Evolutionary conservation across 768 basidiomycete genomes (phyloP).

Genomic region (Suillus luteus): DNA sequence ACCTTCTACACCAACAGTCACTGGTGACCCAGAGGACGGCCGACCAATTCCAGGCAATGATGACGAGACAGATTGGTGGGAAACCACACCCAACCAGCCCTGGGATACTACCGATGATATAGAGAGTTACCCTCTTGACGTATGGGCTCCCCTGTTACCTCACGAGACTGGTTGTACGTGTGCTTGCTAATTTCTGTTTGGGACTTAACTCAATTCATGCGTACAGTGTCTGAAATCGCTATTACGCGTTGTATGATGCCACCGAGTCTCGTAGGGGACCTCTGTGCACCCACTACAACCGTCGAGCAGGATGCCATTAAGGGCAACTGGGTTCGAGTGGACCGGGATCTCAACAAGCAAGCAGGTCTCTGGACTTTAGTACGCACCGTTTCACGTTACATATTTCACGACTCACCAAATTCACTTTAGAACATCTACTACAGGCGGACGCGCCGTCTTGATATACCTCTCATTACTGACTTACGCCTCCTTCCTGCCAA

Average conservation of each 20-base stretch:
- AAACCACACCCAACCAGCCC: slow-evolving; percentile 43
- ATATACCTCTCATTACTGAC: slow-evolving; percentile 78
- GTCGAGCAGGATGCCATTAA: slow-evolving; percentile 72
- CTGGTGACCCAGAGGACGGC: background rate
- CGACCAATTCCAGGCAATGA: slow-evolving; percentile 20
- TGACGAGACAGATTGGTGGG: slow-evolving; percentile 67
- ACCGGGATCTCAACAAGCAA: slow-evolving; percentile 75
- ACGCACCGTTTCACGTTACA: slow-evolving; percentile 31
- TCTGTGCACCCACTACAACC: slow-evolving; percentile 72
- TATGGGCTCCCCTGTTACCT: slow-evolving; percentile 75
- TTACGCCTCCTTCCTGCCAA: slow-evolving; percentile 62
- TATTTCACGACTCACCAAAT: slow-evolving; percentile 10
- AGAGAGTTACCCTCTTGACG: slow-evolving; percentile 76
- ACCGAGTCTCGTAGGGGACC: slow-evolving; percentile 52
- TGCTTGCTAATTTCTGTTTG: background rate
- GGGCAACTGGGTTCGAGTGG: slow-evolving; percentile 90
- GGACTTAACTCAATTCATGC: background rate
- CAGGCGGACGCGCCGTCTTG: slow-evolving; percentile 80
- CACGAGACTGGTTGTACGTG: slow-evolving; percentile 74
- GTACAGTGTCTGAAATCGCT: slow-evolving; percentile 73
- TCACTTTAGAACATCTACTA: slow-evolving; percentile 67
- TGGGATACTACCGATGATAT: slow-evolving; percentile 46
- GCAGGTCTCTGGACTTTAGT: slow-evolving; percentile 63
- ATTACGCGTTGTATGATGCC: slow-evolving; percentile 68
- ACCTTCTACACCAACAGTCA: slow-evolving; percentile 6